These are phyloP conservation scores for Evernia prunastri DNA, from an alignment of 495 filamentous ascomycete genomes.

Conservation along the genomic window DNA sequence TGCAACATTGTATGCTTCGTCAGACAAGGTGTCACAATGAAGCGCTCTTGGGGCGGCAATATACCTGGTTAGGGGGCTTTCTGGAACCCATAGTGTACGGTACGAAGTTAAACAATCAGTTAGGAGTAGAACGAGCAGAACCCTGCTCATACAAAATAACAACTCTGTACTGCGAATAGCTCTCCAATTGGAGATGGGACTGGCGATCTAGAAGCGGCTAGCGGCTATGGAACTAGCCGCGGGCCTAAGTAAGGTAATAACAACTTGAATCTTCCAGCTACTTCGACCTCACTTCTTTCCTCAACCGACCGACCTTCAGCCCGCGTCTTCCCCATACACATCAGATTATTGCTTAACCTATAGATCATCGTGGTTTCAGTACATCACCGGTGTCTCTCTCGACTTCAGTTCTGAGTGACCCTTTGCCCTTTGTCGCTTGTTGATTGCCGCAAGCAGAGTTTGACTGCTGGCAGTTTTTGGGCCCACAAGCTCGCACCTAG, in stretches of 20 bases:
- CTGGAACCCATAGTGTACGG: slow-evolving; percentile 45
- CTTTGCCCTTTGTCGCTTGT: background rate
- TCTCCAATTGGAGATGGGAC: slow-evolving; percentile 6
- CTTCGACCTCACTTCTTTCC: slow-evolving; percentile 4
- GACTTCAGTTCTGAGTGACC: background rate
- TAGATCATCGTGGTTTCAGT: background rate
- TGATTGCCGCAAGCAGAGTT: background rate
- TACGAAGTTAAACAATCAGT: background rate
- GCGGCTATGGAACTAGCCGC: slow-evolving; percentile 7
- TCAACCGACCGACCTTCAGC: background rate
- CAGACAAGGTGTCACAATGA: background rate
- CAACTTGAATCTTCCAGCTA: slow-evolving; percentile 8
- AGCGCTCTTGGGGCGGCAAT: slow-evolving; percentile 26
- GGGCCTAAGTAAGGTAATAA: background rate
- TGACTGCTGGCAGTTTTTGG: background rate
- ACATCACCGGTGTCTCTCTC: too few relatives aligned
- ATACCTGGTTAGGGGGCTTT: slow-evolving; percentile 68
- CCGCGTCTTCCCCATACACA: background rate
- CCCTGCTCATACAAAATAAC: background rate
- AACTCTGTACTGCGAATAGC: background rate
- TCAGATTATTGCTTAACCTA: background rate
- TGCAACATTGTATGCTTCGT: slow-evolving; percentile 32
- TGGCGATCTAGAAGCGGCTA: slow-evolving; percentile 17
- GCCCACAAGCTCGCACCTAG: background rate
- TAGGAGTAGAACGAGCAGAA: background rate